These are phyloP conservation scores for Hyaloscypha bicolor DNA, from an alignment of 495 filamentous ascomycete genomes.

Conservation along the genomic window DNA sequence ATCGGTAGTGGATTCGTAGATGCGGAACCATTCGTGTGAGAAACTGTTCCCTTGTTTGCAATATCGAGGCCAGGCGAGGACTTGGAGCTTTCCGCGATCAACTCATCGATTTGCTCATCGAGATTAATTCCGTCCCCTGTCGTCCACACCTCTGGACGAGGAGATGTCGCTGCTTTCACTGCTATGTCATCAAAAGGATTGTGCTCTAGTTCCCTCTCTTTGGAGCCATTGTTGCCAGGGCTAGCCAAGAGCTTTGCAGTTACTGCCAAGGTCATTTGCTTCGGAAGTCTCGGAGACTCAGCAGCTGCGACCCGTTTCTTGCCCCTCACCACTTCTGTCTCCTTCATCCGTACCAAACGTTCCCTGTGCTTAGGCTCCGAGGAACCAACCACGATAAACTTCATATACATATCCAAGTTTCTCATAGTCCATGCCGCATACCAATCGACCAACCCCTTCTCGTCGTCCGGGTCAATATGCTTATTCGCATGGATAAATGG, in stretches of 20 bases:
- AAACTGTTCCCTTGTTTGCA: not conserved
- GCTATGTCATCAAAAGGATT: not conserved
- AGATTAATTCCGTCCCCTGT: not conserved
- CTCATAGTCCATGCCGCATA: conserved; percentile 54
- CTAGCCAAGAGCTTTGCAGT: not conserved
- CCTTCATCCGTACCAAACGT: not conserved
- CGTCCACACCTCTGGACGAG: not conserved
- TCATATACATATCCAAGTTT: conserved; percentile 48
- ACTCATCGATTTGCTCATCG: not conserved
- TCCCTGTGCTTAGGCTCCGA: not conserved
- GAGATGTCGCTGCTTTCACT: not conserved
- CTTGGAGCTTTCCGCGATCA: not conserved
- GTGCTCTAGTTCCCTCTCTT: not conserved
- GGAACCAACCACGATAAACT: conserved; percentile 47
- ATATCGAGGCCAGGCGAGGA: not conserved
- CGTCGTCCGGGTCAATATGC: conserved; percentile 52
- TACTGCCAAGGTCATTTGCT: not conserved
- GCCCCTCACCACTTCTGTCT: not conserved
- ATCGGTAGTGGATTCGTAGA: not conserved
- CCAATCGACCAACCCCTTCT: conserved; percentile 54
- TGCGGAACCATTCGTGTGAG: not conserved
- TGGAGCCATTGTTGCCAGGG: not conserved
- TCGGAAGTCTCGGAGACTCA: not conserved
- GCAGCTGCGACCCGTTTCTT: not conserved
- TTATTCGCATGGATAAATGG: conserved; percentile 44